Percentiles rank a stretch among this genome's conserved stretches.
Evolutionary conservation across 2,329 filamentous ascomycete species (phyloP).

Genomic region (Claviceps africana): DNA sequence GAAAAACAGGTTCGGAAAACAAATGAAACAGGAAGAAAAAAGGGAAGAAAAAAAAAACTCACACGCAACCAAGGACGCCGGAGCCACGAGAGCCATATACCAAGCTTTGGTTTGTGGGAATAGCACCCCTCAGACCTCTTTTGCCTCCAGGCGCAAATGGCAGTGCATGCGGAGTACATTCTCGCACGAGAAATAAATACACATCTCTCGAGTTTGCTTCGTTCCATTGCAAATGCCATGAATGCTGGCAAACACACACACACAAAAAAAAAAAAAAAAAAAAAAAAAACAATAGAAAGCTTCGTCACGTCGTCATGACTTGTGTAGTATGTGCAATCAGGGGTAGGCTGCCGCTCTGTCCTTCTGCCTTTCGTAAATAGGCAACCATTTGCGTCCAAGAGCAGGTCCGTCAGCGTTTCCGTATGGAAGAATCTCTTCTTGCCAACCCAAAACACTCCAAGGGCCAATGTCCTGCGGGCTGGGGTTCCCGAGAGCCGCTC

Average conservation of each 20-base stretch:
- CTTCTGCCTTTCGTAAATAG: slow-evolving; percentile 16
- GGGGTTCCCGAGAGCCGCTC: slow-evolving; percentile 22
- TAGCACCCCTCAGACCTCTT: not conserved
- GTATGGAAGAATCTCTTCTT: slow-evolving; percentile 26
- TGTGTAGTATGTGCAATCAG: slow-evolving; percentile 9
- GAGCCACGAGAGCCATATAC: not conserved
- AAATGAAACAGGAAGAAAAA: not conserved
- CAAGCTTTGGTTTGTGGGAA: not conserved
- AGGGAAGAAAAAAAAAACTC: not conserved
- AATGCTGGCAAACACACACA: not conserved
- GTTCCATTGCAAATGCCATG: not conserved
- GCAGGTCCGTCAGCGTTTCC: slow-evolving; percentile 27
- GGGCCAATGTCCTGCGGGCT: slow-evolving; percentile 25
- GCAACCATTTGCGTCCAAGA: slow-evolving; percentile 31
- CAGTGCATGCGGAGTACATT: not conserved
- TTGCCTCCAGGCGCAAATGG: not conserved
- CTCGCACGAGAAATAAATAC: not conserved
- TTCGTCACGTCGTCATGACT: slow-evolving; percentile 5
- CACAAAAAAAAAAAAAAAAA: not conserved
- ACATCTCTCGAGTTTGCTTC: not conserved
- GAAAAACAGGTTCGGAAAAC: not conserved
- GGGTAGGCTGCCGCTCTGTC: slow-evolving; percentile 18
- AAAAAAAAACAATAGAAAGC: not conserved
- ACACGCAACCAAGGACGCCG: not conserved
- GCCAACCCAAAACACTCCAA: slow-evolving; percentile 37